phyloP scores from a whole-genome alignment of 225 moss, liverwort and hornwort genomes.

The Pseudoscleropodium purum region DNA sequence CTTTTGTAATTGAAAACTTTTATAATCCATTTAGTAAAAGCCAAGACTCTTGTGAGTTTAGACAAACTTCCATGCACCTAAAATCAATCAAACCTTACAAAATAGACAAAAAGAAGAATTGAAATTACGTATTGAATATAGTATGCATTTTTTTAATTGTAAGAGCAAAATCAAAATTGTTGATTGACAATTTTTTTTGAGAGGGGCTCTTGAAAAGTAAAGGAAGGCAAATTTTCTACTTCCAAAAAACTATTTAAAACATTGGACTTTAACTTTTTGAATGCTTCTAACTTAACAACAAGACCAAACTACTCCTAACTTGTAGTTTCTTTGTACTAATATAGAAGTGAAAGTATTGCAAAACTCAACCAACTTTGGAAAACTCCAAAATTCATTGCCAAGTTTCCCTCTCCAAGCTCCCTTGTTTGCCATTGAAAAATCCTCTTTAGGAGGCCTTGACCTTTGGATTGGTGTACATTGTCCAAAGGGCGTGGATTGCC shows the following conservation, averaged over 20 bases:
- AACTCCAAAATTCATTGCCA: not conserved
- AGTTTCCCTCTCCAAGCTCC: not conserved
- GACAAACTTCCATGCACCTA: accelerated
- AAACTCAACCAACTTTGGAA: not conserved
- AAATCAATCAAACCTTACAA: not conserved
- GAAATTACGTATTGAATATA: accelerated
- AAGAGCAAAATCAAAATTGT: not conserved
- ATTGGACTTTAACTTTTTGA: not conserved
- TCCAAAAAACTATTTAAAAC: accelerated
- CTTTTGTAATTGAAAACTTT: not conserved
- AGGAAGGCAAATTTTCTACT: accelerated
- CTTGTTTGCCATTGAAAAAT: not conserved
- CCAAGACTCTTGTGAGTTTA: accelerated
- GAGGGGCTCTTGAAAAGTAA: accelerated
- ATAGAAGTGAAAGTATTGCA: not conserved
- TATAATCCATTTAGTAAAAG: not conserved
- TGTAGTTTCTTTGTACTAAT: accelerated
- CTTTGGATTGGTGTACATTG: not conserved
- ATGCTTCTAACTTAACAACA: not conserved
- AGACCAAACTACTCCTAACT: not conserved
- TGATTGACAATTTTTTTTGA: accelerated
- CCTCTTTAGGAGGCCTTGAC: accelerated
- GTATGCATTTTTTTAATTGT: not conserved
- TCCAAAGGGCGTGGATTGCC: accelerated
- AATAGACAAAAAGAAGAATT: not conserved